phyloP scores from a whole-genome alignment of 177 flowering plant species.

The Vitis hybrid region DNA sequence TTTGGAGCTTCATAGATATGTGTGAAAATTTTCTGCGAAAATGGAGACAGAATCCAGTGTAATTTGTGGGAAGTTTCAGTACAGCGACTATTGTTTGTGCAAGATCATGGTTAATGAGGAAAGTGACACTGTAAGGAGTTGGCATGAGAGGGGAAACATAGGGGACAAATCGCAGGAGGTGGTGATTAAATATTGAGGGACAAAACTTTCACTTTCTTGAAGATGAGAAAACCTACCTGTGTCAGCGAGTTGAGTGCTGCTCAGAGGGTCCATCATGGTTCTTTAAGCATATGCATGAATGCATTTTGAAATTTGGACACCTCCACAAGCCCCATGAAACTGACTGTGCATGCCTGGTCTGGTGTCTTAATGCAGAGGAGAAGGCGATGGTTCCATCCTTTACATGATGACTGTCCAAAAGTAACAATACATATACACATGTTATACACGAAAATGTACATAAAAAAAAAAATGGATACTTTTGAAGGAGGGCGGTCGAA shows the following conservation, averaged over 20 bases:
- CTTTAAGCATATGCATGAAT: slow-evolving; percentile 8
- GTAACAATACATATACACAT: background rate
- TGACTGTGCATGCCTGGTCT: background rate
- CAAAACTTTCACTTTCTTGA: no score
- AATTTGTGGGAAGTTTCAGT: no score
- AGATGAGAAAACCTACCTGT: background rate
- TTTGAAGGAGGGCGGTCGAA: slow-evolving; percentile 1
- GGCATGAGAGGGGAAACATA: no score
- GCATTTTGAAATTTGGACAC: background rate
- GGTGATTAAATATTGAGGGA: no score
- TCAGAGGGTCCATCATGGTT: slow-evolving; percentile 4
- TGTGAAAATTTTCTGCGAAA: no score
- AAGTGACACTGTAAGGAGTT: no score
- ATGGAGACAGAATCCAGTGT: no score
- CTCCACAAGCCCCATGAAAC: background rate
- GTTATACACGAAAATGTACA: background rate
- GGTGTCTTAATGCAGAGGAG: background rate
- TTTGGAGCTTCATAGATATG: no score
- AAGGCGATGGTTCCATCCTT: background rate
- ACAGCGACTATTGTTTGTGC: no score
- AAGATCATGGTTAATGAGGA: no score
- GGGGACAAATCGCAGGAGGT: no score
- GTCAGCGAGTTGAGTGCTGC: background rate
- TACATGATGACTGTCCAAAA: background rate
- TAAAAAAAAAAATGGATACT: background rate